Percentiles rank a stretch among this genome's conserved stretches.
phyloP scores from a whole-genome alignment of 441 rosid species.

The Croton setiger region DNA sequence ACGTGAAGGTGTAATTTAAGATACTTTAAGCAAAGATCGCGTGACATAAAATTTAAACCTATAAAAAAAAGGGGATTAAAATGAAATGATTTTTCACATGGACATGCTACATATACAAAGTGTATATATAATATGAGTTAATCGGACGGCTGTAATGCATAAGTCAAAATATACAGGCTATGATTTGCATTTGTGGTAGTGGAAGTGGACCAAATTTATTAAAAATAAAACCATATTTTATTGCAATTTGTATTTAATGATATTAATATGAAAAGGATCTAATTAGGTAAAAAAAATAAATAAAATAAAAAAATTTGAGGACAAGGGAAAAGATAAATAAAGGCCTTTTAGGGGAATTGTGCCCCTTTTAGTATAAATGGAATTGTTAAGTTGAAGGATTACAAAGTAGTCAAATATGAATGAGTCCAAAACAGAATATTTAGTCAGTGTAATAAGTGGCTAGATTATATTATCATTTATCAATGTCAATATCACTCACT shows the following conservation, averaged over 20 bases:
- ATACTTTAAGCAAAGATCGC: background rate
- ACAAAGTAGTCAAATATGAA: background rate
- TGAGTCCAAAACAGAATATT: background rate
- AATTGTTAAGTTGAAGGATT: too few relatives aligned
- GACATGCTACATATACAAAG: background rate
- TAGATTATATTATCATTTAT: too few relatives aligned
- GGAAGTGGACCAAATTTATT: slow-evolving; percentile 7
- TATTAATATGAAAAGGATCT: background rate
- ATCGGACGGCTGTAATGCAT: slow-evolving; percentile 2
- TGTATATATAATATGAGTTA: background rate
- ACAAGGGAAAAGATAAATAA: background rate
- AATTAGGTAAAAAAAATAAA: too few relatives aligned
- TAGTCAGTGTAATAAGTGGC: background rate
- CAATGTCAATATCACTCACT: background rate
- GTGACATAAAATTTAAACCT: background rate
- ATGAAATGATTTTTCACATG: background rate
- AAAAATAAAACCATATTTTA: background rate
- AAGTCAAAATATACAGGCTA: slow-evolving; percentile 5
- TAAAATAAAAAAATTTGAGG: background rate
- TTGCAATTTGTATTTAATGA: background rate
- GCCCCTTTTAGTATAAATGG: background rate
- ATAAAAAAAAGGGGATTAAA: background rate
- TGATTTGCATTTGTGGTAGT: background rate
- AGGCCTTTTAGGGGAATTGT: background rate
- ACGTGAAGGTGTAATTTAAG: too few relatives aligned